phyloP scores from a whole-genome alignment of 2,329 filamentous ascomycete species.

The Neofusicoccum ribis region DNA sequence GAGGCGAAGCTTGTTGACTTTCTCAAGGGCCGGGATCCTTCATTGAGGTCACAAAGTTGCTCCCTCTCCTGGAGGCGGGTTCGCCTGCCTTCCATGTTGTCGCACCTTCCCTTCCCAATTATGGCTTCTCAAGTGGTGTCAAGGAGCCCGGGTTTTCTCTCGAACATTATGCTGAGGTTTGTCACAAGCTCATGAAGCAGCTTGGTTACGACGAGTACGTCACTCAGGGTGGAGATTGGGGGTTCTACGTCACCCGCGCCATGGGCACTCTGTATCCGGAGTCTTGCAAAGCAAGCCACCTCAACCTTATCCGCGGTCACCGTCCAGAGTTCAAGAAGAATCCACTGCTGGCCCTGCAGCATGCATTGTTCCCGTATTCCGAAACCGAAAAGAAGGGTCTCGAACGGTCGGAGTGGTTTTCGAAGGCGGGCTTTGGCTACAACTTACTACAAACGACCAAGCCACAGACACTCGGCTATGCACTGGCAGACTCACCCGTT shows the following conservation, averaged over 20 bases:
- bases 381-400: slow-evolving; percentile 54
- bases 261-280: slow-evolving; percentile 62
- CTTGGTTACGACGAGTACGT: slow-evolving; percentile 66
- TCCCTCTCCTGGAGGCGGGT: slow-evolving; percentile 47
- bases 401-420: slow-evolving; percentile 59
- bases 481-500: slow-evolving; percentile 67
- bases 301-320: slow-evolving; percentile 56
- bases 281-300: slow-evolving; percentile 59
- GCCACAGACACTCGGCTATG: slow-evolving; percentile 72
- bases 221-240: slow-evolving; percentile 66
- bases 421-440: slow-evolving; percentile 59
- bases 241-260: slow-evolving; percentile 63
- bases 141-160: slow-evolving; percentile 58
- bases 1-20: not conserved
- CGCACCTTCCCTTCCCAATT: slow-evolving; percentile 57
- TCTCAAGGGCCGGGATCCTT: slow-evolving; percentile 66
- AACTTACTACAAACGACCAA: slow-evolving; percentile 63
- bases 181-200: slow-evolving; percentile 67
- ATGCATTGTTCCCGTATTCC: slow-evolving; percentile 57
- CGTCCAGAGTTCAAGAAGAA: slow-evolving; percentile 53
- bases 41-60: slow-evolving; percentile 64
- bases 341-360: slow-evolving; percentile 59
- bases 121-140: slow-evolving; percentile 54
- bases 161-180: slow-evolving; percentile 62
- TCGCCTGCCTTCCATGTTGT: slow-evolving; percentile 55